A percentile compares a stretch with the other conserved stretches of the same genome.
phyloP scores from a whole-genome alignment of 2,329 filamentous ascomycete genomes.

The Penicillium glabrum region DNA sequence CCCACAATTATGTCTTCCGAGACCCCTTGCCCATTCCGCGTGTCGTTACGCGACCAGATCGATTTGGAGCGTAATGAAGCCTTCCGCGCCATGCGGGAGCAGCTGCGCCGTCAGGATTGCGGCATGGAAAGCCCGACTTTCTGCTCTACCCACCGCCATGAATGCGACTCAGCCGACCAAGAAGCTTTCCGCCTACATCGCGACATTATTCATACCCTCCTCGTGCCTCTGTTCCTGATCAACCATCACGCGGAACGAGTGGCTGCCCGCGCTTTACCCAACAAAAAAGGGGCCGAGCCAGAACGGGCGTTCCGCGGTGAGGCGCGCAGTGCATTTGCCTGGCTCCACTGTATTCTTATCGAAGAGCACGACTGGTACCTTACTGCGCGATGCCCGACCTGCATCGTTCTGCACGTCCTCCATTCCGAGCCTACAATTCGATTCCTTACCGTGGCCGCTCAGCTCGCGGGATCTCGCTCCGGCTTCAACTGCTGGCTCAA shows the following conservation, averaged over 20 bases:
- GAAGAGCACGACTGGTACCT: constrained; percentile 60
- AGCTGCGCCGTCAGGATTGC: constrained; percentile 36
- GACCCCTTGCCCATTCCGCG: constrained; percentile 34
- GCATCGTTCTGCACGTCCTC: constrained; percentile 43
- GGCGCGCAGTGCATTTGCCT: constrained; percentile 58
- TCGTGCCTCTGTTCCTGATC: constrained; percentile 59
- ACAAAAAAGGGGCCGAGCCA: constrained; percentile 50
- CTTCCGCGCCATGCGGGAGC: constrained; percentile 34
- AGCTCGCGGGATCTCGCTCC: constrained; percentile 37
- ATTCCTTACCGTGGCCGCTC: constrained; percentile 43
- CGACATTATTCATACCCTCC: constrained; percentile 59
- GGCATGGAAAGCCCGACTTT: constrained; percentile 39
- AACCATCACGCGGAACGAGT: constrained; percentile 56
- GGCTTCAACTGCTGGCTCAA: constrained; percentile 42
- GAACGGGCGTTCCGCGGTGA: constrained; percentile 59
- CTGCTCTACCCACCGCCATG: constrained; percentile 35
- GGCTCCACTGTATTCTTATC: constrained; percentile 58
- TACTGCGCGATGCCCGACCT: constrained; percentile 55
- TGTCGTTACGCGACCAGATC: constrained; percentile 31
- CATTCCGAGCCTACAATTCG: constrained; percentile 48
- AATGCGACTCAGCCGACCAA: constrained; percentile 31
- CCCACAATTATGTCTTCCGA: constrained; percentile 8
- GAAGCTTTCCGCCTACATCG: constrained; percentile 52
- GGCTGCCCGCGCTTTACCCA: constrained; percentile 51
- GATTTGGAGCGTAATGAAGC: constrained; percentile 36